A percentile compares a stretch with the other conserved stretches of the same genome.
Evolutionary conservation across 768 basidiomycete genomes (phyloP).

Genomic region (Mycena haematopus): DNA sequence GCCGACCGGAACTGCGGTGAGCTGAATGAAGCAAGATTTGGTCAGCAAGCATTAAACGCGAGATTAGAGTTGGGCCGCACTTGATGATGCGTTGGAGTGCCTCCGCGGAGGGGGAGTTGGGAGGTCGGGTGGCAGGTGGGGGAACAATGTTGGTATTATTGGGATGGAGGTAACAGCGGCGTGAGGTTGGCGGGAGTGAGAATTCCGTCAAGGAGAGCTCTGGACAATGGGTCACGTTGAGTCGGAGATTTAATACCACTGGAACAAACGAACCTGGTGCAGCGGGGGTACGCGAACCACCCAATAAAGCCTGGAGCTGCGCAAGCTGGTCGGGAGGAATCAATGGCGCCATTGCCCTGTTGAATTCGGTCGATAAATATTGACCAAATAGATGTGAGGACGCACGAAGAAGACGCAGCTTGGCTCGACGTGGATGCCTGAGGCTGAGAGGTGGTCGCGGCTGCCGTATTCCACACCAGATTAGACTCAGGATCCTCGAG

Average conservation of each 20-base stretch:
- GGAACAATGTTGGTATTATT: slow-evolving; percentile 76
- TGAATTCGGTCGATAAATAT: slow-evolving; percentile 3
- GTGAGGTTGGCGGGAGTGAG: slow-evolving; percentile 75
- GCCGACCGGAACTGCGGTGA: slow-evolving; percentile 86
- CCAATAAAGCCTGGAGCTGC: slow-evolving; percentile 60
- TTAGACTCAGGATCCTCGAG: slow-evolving; percentile 70
- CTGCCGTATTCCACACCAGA: slow-evolving; percentile 58
- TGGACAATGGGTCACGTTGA: slow-evolving; percentile 29
- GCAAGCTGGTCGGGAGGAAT: slow-evolving; percentile 68
- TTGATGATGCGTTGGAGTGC: slow-evolving; percentile 77
- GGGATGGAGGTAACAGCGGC: slow-evolving; percentile 77
- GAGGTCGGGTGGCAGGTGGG: slow-evolving; percentile 82
- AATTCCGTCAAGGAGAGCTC: slow-evolving; percentile 78
- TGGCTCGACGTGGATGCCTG: slow-evolving; percentile 55
- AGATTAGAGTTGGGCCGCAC: slow-evolving; percentile 34
- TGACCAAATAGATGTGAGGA: slow-evolving; percentile 21
- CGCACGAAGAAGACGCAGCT: slow-evolving; percentile 38
- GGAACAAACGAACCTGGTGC: slow-evolving; percentile 39
- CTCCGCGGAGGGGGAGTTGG: slow-evolving; percentile 73
- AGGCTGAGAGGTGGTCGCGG: slow-evolving; percentile 42
- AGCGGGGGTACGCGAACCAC: slow-evolving; percentile 38
- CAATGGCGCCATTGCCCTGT: slow-evolving; percentile 32
- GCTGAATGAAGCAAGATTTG: slow-evolving; percentile 34
- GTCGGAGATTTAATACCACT: neutral
- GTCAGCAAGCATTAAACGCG: neutral